Evolutionary conservation across 1,284 basidiomycete species (phyloP), one percentile per base, ranked within the genome.

Genomic region (Fomitiporia mediterranea): DNA sequence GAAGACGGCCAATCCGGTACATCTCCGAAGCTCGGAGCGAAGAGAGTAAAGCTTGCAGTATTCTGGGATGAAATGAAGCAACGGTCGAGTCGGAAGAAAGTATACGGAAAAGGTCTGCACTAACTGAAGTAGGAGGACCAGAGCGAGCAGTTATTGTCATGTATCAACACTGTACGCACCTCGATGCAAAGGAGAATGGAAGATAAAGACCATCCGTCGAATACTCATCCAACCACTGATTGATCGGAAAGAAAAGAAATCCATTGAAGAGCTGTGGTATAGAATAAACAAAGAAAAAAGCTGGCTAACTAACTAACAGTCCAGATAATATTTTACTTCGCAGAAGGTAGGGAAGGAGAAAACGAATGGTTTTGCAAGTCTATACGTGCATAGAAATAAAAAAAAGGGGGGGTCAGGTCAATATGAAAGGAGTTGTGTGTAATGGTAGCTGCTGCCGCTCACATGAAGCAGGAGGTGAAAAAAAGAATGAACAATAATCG

Each of bases 61-160:
- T 83, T 88, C 66, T 92, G 88, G 86, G 81, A 84, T 61, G 75
- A 74, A 11, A 75, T 89, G 70, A 76, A 76, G 61, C 76, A 78
- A 63, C 70, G 88, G 59, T 69, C 73, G 9, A 88, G 86, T 68
- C 92, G 86, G 82, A 79, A 82, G 70, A 80, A 77, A 63, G 76
- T 89, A 56, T 87, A 83, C 62, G 73, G 64, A 23, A 67, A 70
- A 30, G 78, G 75, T 7, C 60, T 82, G 58, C 77, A 75, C 66
- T 83, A 43, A 58, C 28, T 28, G n/a, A n/a, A n/a, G n/a, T n/a
- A n/a, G n/a, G n/a, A n/a, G n/a, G n/a, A n/a, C n/a, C n/a, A n/a
- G n/a, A n/a, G n/a, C n/a, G n/a, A n/a, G n/a, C n/a, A n/a, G n/a
- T n/a, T n/a, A n/a, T n/a, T n/a, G n/a, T n/a, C n/a, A n/a, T n/a